These are phyloP conservation scores for Marasmius sp. DNA, from an alignment of 1,284 basidiomycete species.

Conservation along the genomic window DNA sequence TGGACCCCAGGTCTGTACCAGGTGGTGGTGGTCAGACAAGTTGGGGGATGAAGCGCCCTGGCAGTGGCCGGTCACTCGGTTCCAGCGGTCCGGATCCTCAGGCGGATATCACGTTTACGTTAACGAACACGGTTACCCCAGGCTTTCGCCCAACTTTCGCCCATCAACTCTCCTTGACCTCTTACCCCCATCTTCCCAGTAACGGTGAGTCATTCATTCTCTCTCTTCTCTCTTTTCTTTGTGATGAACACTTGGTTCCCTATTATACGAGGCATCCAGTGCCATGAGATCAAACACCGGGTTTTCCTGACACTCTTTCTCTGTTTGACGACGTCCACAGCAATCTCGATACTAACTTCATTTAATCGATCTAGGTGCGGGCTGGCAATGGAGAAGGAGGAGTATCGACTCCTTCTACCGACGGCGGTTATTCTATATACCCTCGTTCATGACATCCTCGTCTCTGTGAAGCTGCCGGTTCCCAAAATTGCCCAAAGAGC, in stretches of 20 bases:
- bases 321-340: not conserved
- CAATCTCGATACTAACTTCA: not conserved
- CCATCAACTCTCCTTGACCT: not conserved
- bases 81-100: too few species aligned
- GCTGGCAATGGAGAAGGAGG: not conserved
- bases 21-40: too few species aligned
- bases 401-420: conserved; percentile 20
- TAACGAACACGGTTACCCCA: too few species aligned
- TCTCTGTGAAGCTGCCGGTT: conserved; percentile 17
- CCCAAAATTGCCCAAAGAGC: conserved; percentile 29
- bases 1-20: too few species aligned
- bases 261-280: conserved; percentile 48
- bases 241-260: conserved; percentile 49
- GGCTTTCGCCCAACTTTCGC: too few species aligned
- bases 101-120: too few species aligned
- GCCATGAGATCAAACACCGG: conserved; percentile 41
- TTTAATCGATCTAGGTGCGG: not conserved
- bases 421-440: conserved; percentile 31
- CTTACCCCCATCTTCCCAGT: not conserved
- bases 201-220: conserved; percentile 6
- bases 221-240: conserved; percentile 9
- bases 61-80: too few species aligned
- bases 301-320: conserved; percentile 34
- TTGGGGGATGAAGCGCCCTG: too few species aligned
- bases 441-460: conserved; percentile 29